These are phyloP conservation scores for Leishmania turanica DNA, from an alignment of 208 protist genomes.

Conservation along the genomic window DNA sequence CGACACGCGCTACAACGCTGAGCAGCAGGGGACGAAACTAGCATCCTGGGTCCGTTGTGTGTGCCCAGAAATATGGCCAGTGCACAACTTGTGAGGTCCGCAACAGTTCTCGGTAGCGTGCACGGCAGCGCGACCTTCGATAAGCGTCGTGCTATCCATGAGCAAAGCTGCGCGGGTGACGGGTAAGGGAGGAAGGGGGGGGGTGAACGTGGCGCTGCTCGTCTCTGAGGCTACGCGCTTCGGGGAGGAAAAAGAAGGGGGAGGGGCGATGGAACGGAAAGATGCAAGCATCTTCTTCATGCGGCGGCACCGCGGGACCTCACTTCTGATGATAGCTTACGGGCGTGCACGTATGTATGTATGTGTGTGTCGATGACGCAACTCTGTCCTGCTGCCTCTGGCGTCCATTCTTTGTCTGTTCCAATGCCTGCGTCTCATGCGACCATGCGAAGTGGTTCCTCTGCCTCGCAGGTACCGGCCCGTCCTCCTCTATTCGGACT, in stretches of 20 bases:
- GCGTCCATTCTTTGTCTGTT: not conserved
- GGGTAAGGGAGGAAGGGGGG: not conserved
- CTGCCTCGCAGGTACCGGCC: not conserved
- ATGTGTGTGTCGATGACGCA: not conserved
- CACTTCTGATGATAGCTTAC: not conserved
- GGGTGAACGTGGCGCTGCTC: not conserved
- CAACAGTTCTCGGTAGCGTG: not conserved
- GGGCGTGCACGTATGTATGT: not conserved
- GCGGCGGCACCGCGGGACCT: not conserved
- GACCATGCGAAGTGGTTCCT: not conserved
- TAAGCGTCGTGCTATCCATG: not conserved
- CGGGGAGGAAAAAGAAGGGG: not conserved
- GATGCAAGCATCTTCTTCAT: not conserved
- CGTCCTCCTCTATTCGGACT: not conserved
- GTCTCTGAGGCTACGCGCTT: not conserved
- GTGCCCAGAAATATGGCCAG: not conserved
- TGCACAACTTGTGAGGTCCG: not conserved
- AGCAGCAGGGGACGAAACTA: not conserved
- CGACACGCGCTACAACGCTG: constrained; percentile 7
- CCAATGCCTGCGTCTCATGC: not conserved
- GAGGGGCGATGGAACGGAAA: not conserved
- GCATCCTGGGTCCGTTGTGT: not conserved
- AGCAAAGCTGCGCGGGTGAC: not conserved
- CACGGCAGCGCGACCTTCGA: not conserved
- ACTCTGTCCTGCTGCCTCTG: constrained; percentile 1